phyloP scores from a whole-genome alignment of 2,329 filamentous ascomycete genomes.

The Pezicula rhizophila region DNA sequence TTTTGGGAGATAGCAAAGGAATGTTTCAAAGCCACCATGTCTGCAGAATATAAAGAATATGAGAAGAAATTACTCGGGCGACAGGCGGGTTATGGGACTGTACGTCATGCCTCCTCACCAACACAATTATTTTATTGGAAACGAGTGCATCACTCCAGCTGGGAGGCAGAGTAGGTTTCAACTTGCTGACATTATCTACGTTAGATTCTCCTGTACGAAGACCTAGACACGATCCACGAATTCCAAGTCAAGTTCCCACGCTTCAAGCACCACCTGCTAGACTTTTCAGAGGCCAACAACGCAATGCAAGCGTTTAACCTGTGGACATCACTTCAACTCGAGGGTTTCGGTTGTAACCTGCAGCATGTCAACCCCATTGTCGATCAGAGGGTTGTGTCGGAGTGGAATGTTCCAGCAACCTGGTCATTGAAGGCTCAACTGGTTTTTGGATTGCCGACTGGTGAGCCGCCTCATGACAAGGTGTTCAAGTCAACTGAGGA shows the following conservation, averaged over 20 bases:
- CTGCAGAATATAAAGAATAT: constrained; percentile 45
- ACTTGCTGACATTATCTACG: no score
- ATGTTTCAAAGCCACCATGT: constrained; percentile 59
- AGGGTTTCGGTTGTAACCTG: constrained; percentile 78
- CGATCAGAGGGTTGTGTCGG: constrained; percentile 60
- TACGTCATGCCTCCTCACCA: no score
- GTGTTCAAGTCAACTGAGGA: constrained; percentile 58
- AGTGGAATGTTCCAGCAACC: constrained; percentile 63
- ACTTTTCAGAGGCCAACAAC: constrained; percentile 21
- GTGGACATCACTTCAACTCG: constrained; percentile 75
- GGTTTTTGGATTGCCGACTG: constrained; percentile 62
- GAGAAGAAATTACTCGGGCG: constrained; percentile 44
- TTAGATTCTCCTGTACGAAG: constrained; percentile 76
- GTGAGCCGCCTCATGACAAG: constrained; percentile 53
- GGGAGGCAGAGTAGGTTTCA: no score
- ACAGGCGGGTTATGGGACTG: constrained; percentile 66
- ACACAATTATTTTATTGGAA: no score
- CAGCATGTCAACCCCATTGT: constrained; percentile 88
- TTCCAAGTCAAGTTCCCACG: constrained; percentile 72
- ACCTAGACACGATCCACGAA: constrained; percentile 62
- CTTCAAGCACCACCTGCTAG: constrained; percentile 3
- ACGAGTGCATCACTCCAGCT: no score
- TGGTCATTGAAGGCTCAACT: constrained; percentile 79
- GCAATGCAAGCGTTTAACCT: constrained; percentile 76
- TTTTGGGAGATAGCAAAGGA: constrained; percentile 71